phyloP scores from a whole-genome alignment of 306 rosid genomes.

The Carpinus viminea region DNA sequence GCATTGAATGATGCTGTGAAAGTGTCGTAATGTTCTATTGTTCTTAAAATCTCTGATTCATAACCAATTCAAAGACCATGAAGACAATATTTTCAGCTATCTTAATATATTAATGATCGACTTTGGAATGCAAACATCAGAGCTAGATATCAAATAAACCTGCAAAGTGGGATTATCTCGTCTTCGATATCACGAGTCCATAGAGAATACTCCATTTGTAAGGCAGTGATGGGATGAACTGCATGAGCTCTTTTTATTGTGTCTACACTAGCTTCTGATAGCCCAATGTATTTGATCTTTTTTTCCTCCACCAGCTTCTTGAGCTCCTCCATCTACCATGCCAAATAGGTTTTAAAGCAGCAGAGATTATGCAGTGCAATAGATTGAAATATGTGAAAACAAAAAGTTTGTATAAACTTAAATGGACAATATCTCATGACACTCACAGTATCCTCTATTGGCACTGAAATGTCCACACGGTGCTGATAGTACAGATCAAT shows the following conservation, averaged over 20 bases:
- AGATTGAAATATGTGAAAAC: background rate
- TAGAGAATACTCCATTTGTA: constrained; percentile 74
- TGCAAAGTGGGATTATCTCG: constrained; percentile 64
- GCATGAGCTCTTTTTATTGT: constrained; percentile 66
- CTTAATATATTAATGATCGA: background rate
- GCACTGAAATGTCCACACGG: constrained; percentile 59
- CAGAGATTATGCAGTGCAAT: background rate
- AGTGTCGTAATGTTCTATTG: background rate
- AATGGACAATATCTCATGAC: background rate
- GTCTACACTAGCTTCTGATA: constrained; percentile 60
- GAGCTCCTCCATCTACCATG: constrained; percentile 57
- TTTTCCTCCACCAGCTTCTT: constrained; percentile 64
- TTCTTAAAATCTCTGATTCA: constrained; percentile 5
- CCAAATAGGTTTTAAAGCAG: constrained; percentile 15
- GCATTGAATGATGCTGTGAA: background rate
- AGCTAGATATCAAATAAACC: constrained; percentile 32
- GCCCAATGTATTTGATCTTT: constrained; percentile 60
- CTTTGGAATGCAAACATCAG: background rate
- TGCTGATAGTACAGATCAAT: constrained; percentile 71
- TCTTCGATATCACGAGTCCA: constrained; percentile 67
- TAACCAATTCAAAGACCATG: constrained; percentile 6
- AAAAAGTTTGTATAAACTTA: background rate
- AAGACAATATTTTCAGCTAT: background rate
- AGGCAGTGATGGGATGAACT: constrained; percentile 76
- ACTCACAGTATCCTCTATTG: constrained; percentile 74